These are phyloP conservation scores for Rhododendron williamsianum DNA, from an alignment of 148 eudicot species.

Conservation along the genomic window DNA sequence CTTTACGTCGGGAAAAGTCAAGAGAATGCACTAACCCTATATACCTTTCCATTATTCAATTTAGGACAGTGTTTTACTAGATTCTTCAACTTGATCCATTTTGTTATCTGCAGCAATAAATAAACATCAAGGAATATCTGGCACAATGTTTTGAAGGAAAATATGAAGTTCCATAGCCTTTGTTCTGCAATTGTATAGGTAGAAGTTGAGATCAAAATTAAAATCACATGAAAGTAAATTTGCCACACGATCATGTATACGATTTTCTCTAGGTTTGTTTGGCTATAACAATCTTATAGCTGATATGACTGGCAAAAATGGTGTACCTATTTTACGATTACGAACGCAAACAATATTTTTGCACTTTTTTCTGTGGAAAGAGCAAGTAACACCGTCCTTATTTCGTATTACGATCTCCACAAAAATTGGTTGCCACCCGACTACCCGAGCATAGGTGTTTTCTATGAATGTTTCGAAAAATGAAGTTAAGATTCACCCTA, in stretches of 20 bases:
- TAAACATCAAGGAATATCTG: not conserved
- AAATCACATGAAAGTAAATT: not conserved
- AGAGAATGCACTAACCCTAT: not conserved
- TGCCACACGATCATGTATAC: not conserved
- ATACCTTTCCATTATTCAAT: not conserved
- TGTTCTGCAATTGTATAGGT: not conserved
- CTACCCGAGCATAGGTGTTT: not conserved
- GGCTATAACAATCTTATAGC: not conserved
- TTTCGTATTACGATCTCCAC: too few relatives aligned
- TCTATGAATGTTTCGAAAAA: too few relatives aligned
- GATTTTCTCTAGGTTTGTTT: not conserved
- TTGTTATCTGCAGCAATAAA: not conserved
- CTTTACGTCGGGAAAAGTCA: too few relatives aligned
- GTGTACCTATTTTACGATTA: not conserved
- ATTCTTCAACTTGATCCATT: not conserved
- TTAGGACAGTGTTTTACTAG: not conserved
- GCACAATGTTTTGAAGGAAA: not conserved
- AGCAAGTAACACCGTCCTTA: too few relatives aligned
- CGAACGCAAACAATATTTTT: too few relatives aligned
- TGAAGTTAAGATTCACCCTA: not conserved
- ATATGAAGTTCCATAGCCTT: not conserved
- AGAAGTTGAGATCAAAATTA: not conserved
- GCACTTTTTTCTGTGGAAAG: too few relatives aligned
- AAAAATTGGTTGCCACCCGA: too few relatives aligned
- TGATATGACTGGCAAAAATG: not conserved